These are phyloP conservation scores for Sporisorium scitamineum DNA, from an alignment of 1,284 basidiomycete genomes.

Conservation along the genomic window DNA sequence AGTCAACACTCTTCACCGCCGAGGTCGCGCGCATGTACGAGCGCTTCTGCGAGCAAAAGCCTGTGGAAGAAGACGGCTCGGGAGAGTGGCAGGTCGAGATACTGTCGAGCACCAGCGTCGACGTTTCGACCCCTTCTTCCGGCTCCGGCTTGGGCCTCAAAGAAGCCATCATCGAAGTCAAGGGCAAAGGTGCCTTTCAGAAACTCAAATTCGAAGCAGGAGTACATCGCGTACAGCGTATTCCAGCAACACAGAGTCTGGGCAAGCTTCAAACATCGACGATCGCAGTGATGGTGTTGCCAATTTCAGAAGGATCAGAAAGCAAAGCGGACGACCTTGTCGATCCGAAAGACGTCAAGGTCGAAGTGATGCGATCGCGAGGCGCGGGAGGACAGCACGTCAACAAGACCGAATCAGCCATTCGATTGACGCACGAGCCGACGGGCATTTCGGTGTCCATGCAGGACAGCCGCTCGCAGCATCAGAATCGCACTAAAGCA, in stretches of 20 bases:
- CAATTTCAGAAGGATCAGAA: constrained; percentile 69
- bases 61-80: constrained; percentile 32
- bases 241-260: constrained; percentile 87
- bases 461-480: constrained; percentile 97
- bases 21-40: constrained; percentile 87
- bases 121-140: constrained; percentile 51
- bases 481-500: constrained; percentile 74
- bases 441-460: constrained; percentile 95
- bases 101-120: constrained; percentile 57
- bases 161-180: constrained; percentile 86
- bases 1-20: constrained; percentile 83
- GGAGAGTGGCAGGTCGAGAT: constrained; percentile 58
- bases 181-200: constrained; percentile 83
- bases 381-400: constrained; percentile 99
- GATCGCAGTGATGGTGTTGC: constrained; percentile 75
- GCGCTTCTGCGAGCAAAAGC: constrained; percentile 71
- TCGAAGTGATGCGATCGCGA: constrained; percentile 93
- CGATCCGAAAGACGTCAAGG: constrained; percentile 84
- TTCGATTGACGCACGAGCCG: constrained; percentile 92
- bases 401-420: constrained; percentile 97
- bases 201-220: constrained; percentile 88
- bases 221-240: constrained; percentile 93
- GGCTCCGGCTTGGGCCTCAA: constrained; percentile 76
- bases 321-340: constrained; percentile 72
- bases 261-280: constrained; percentile 94